Conservation (phyloP, 495 filamentous ascomycete species). For the Neurospora sp. region DNA sequence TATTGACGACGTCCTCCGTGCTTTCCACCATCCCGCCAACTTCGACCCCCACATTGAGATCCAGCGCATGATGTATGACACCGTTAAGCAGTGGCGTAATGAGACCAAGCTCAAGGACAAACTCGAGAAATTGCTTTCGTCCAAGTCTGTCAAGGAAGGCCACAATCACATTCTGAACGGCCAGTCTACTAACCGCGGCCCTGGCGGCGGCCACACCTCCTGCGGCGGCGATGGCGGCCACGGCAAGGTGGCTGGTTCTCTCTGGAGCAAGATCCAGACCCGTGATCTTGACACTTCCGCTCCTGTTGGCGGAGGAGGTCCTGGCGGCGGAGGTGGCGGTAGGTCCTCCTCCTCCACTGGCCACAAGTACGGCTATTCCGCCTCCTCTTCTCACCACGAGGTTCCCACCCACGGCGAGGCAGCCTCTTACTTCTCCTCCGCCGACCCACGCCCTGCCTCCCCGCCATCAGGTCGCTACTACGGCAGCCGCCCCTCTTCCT, state of each 20-base stretch:
- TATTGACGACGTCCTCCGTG: slow-evolving; percentile 59
- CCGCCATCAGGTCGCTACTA: not conserved
- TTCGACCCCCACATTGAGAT: slow-evolving; percentile 63
- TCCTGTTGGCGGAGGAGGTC: not conserved
- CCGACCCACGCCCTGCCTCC: not conserved
- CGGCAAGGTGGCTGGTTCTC: slow-evolving; percentile 36
- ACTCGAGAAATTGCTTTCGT: too few relatives aligned
- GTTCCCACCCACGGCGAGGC: not conserved
- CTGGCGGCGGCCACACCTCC: slow-evolving; percentile 27
- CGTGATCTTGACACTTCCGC: slow-evolving; percentile 2
- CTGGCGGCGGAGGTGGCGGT: not conserved
- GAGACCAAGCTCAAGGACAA: too few relatives aligned
- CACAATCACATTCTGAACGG: slow-evolving; percentile 53
- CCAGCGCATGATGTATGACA: slow-evolving; percentile 77
- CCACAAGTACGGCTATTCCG: not conserved
- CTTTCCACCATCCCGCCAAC: slow-evolving; percentile 78
- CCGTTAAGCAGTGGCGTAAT: too few relatives aligned
- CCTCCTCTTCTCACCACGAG: slow-evolving; percentile 1
- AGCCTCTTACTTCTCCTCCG: not conserved
- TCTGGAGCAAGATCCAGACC: slow-evolving; percentile 40
- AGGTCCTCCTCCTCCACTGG: not conserved
- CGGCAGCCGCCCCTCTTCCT: not conserved
- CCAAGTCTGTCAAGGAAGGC: slow-evolving; percentile 69
- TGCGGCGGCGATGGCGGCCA: slow-evolving; percentile 35
- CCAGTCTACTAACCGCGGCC: slow-evolving; percentile 13